Conservation (phyloP, 1,284 basidiomycete genomes). For the Sporisorium exsertum region DNA sequence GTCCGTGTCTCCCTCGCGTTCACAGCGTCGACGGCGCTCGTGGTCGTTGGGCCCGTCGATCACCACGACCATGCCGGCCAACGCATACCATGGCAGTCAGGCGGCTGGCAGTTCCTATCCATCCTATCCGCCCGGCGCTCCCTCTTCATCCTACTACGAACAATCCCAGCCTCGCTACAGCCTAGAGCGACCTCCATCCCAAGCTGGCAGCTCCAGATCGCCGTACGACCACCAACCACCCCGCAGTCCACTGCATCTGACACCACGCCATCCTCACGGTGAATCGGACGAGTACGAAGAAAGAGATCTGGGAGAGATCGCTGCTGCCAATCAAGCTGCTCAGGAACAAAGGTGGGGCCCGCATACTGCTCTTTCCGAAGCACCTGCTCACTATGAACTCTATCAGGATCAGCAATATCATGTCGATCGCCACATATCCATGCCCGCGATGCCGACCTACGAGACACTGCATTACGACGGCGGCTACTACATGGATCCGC, state of each 20-base stretch:
- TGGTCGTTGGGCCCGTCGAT: background rate
- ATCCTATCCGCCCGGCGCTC: slow-evolving; percentile 36
- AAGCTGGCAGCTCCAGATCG: slow-evolving; percentile 22
- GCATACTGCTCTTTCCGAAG: slow-evolving; percentile 40
- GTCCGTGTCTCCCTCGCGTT: background rate
- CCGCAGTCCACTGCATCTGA: slow-evolving; percentile 21
- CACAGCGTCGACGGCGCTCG: background rate
- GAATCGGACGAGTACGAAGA: slow-evolving; percentile 54
- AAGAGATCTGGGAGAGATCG: slow-evolving; percentile 46
- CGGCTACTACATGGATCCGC: slow-evolving; percentile 36
- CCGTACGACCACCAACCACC: slow-evolving; percentile 17
- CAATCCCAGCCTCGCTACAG: slow-evolving; percentile 18
- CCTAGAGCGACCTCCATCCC: slow-evolving; percentile 24
- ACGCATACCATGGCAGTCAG: slow-evolving; percentile 12
- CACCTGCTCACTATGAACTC: slow-evolving; percentile 23
- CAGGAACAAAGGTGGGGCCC: slow-evolving; percentile 46
- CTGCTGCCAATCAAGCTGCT: slow-evolving; percentile 45
- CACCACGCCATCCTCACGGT: slow-evolving; percentile 14
- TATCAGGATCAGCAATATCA: slow-evolving; percentile 18
- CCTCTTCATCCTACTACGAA: slow-evolving; percentile 28
- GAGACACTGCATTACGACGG: slow-evolving; percentile 33
- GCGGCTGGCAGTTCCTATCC: slow-evolving; percentile 20
- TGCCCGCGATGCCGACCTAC: slow-evolving; percentile 27
- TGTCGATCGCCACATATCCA: slow-evolving; percentile 12
- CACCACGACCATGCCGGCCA: slow-evolving; percentile 6